These are phyloP conservation scores for Pleurozium schreberi DNA, from an alignment of 225 moss, liverwort and hornwort genomes.

Conservation along the genomic window DNA sequence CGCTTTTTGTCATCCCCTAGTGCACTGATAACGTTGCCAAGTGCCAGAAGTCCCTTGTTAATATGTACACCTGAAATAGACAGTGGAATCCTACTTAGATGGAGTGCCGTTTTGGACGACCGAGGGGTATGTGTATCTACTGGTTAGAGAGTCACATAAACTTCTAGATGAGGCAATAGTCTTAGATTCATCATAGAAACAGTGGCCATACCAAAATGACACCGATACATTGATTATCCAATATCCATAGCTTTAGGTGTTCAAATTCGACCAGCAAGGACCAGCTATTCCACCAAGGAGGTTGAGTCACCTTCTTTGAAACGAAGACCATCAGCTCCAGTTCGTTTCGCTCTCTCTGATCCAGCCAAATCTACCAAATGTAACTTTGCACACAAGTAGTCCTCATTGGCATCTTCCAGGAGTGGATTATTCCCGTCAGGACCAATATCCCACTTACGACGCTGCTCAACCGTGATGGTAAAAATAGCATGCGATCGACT, in stretches of 20 bases:
- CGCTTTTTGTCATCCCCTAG: conserved; percentile 91
- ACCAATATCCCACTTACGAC: conserved; percentile 79
- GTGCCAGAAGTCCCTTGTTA: conserved; percentile 82
- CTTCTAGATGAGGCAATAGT: neutral
- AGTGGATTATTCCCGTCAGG: conserved; percentile 33
- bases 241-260: neutral
- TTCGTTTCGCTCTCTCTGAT: conserved; percentile 71
- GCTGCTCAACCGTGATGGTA: conserved; percentile 88
- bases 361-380: conserved; percentile 98
- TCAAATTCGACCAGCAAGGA: neutral
- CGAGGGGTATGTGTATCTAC: neutral
- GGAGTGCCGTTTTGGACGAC: neutral
- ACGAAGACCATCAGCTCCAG: conserved; percentile 49
- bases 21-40: conserved; percentile 96
- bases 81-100: neutral
- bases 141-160: neutral
- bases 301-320: conserved; percentile 61
- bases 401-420: conserved; percentile 68
- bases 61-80: conserved; percentile 78
- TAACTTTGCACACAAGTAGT: conserved; percentile 84
- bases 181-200: too few relatives aligned
- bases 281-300: neutral
- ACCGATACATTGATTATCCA: neutral
- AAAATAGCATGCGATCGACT: conserved; percentile 99
- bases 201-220: neutral